Percentiles rank a stretch among this genome's conserved stretches.
Evolutionary conservation across 768 basidiomycete species (phyloP).

Genomic region (Russula abietina): DNA sequence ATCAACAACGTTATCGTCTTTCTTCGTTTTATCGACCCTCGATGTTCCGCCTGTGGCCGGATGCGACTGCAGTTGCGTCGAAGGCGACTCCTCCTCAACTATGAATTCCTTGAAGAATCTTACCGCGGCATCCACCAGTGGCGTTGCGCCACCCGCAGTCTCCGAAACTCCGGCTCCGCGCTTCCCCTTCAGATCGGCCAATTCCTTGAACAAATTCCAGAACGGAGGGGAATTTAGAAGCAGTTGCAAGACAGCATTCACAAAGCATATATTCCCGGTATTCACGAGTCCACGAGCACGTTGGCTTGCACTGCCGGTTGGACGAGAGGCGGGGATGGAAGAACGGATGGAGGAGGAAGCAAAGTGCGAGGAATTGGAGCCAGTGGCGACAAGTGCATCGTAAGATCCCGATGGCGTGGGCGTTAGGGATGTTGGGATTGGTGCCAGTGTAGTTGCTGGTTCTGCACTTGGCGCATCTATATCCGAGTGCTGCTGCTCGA

Average conservation of each 20-base stretch:
- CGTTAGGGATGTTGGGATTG: no score
- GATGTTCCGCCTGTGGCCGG: background rate
- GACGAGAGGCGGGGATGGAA: conserved; percentile 11
- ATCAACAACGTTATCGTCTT: background rate
- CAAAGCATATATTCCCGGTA: conserved; percentile 95
- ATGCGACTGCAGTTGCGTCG: background rate
- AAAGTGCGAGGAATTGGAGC: no score
- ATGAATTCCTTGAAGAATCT: conserved; percentile 75
- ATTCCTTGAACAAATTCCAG: conserved; percentile 63
- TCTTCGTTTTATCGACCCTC: background rate
- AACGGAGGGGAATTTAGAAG: conserved; percentile 86
- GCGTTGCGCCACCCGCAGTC: conserved; percentile 33
- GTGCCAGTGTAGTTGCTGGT: no score
- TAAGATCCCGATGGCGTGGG: no score
- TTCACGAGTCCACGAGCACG: conserved; percentile 82
- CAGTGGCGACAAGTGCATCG: no score
- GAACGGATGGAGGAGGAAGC: no score
- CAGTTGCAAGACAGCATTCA: conserved; percentile 88
- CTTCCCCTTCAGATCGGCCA: conserved; percentile 45
- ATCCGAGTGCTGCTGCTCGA: no score
- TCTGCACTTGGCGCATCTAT: no score
- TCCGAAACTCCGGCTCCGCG: conserved; percentile 30
- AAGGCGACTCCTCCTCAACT: conserved; percentile 19
- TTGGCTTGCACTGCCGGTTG: conserved; percentile 34
- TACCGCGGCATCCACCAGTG: conserved; percentile 62